Percentiles rank a stretch among this genome's conserved stretches.
These are phyloP conservation scores for Letharia lupina DNA, from an alignment of 495 filamentous ascomycete genomes.

Conservation along the genomic window DNA sequence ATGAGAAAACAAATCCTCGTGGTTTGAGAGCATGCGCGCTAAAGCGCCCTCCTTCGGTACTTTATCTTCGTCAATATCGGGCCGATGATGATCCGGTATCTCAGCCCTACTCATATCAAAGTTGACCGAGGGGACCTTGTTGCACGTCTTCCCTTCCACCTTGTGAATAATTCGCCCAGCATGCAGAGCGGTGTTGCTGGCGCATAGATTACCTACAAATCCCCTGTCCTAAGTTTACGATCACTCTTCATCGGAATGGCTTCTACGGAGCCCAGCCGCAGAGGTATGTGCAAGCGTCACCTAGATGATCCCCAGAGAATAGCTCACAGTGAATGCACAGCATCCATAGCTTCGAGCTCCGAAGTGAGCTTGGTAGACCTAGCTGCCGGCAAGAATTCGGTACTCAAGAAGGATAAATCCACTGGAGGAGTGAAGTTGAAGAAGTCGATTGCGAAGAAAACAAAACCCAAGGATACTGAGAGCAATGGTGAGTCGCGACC, in stretches of 20 bases:
- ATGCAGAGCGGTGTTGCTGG: not conserved
- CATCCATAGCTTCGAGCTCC: conserved; percentile 29
- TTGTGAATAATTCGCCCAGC: not conserved
- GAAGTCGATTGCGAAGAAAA: conserved; percentile 37
- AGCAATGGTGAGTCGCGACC: conserved; percentile 43
- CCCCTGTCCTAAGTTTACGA: not conserved
- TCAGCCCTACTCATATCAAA: not conserved
- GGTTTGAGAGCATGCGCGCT: too few relatives aligned
- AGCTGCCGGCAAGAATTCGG: conserved; percentile 41
- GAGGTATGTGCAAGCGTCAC: conserved; percentile 17
- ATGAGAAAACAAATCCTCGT: too few relatives aligned
- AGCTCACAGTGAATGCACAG: conserved; percentile 13
- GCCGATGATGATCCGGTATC: not conserved
- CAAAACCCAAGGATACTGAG: conserved; percentile 47
- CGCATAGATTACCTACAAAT: not conserved
- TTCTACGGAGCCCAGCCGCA: conserved; percentile 23
- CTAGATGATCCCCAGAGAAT: not conserved
- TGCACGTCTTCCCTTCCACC: not conserved
- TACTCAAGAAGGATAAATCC: conserved; percentile 53
- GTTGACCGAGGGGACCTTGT: not conserved
- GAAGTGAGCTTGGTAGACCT: conserved; percentile 39
- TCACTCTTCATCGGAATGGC: conserved; percentile 14
- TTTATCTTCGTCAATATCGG: not conserved
- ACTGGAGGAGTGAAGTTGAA: conserved; percentile 60
- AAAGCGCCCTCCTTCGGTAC: too few relatives aligned